Base-by-base conservation (phyloP, 2,329 filamentous ascomycete genomes). In the Clonostachys rhizophaga region DNA sequence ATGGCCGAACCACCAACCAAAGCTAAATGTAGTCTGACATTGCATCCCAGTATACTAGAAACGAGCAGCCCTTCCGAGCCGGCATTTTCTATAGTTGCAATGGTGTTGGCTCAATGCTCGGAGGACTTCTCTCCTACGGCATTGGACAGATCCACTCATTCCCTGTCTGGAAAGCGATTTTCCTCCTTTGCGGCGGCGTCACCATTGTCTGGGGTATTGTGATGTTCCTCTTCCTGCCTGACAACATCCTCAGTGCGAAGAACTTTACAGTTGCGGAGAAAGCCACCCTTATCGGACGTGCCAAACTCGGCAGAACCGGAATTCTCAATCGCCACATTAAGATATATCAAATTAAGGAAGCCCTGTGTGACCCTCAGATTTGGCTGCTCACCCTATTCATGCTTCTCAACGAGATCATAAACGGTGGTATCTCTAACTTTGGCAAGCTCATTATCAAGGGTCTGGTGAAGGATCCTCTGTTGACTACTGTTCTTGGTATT, bases 241-340 rank as follows among this genome's bases (percentile, higher is more conserved):
- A 79, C 46, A 69, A 63, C 1, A 70, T 70, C 24, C 60, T 72
- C 53, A 60, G 67, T 47, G 58, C 57, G 0, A 54, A 52, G 17
- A 49, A 46, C 2, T 58, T 60, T 37, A 53, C 43, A 3, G 43
- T 54, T 2, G 47, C 55, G 20, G 58, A 60, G n/a, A 54, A 54
- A 6, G 54, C 54, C 1, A 63, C 81, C 8, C 84, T 77, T 0
- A 83, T 86, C 3, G 79, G 76, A 49, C 87, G 84, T 56, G 73
- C 89, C 10, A 76, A 67, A 4, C 60, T 69, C 1, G 71, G 76
- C 33, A 56, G 65, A 45, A 72, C 70, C 1, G 73, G 73, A 6
- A 67, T 78, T 3, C 58, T 75, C 12, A 77, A 74, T 54, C 63
- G 66, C 43, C 64, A 61, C 2, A 72, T 78, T 54, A 76, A 76